These are phyloP conservation scores for Pezicula rhizophila DNA, from an alignment of 2,329 filamentous ascomycete genomes.

Conservation along the genomic window DNA sequence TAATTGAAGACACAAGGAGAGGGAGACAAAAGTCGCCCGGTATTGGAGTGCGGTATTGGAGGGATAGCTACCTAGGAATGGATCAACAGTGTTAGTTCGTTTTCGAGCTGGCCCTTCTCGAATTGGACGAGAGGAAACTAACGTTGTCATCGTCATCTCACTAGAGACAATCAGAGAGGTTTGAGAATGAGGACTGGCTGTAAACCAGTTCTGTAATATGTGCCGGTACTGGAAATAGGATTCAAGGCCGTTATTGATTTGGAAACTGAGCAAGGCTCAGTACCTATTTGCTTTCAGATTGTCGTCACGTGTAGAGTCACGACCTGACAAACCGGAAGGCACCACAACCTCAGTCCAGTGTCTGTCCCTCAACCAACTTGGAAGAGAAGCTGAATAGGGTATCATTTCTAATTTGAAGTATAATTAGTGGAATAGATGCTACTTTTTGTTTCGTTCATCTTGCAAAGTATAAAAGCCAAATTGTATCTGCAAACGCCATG, in stretches of 20 bases:
- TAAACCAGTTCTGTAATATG: neutral
- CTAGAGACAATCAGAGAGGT: neutral
- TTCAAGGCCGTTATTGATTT: too few relatives aligned
- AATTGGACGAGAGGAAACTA: neutral
- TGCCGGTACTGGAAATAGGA: too few relatives aligned
- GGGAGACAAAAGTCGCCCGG: too few relatives aligned
- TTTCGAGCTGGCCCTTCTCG: neutral
- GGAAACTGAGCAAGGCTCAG: too few relatives aligned
- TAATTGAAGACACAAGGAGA: too few relatives aligned
- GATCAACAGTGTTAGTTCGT: neutral
- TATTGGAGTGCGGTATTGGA: neutral
- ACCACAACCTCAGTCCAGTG: neutral
- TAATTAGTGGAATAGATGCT: neutral
- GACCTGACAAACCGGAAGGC: neutral
- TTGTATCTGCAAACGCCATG: neutral
- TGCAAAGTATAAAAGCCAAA: constrained; percentile 11
- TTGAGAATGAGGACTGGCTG: too few relatives aligned
- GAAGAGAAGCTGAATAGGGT: constrained; percentile 9
- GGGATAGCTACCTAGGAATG: neutral
- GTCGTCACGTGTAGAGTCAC: neutral
- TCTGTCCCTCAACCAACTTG: neutral
- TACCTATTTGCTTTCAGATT: too few relatives aligned
- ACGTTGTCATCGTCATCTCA: neutral
- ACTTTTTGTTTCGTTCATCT: neutral
- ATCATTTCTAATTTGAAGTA: constrained; percentile 19